phyloP scores from a whole-genome alignment of 306 rosid species.

The Vigna hirtella region DNA sequence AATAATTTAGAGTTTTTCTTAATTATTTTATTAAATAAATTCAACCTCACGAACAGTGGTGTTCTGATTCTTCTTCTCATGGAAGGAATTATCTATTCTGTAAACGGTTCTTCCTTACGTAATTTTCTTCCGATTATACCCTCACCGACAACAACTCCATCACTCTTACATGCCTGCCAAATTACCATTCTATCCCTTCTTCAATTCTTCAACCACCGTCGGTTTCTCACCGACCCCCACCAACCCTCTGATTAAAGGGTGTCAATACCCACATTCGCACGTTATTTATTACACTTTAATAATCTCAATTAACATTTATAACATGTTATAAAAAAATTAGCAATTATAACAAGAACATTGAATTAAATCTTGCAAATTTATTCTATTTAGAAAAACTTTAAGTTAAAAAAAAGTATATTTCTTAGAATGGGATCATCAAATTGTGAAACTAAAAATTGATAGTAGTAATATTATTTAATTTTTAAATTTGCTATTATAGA shows the following conservation, averaged over 20 bases:
- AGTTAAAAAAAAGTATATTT: too few relatives aligned
- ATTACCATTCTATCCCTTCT: constrained; percentile 34
- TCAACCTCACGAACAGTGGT: too few relatives aligned
- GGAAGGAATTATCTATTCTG: constrained; percentile 5
- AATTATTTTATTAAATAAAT: too few relatives aligned
- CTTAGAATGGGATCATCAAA: not conserved
- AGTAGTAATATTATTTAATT: not conserved
- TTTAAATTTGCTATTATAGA: too few relatives aligned
- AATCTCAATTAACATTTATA: not conserved
- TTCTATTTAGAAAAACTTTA: not conserved
- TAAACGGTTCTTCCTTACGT: constrained; percentile 31
- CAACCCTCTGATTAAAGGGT: not conserved
- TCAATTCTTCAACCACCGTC: constrained; percentile 19
- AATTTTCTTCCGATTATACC: not conserved
- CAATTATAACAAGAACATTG: not conserved
- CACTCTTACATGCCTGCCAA: not conserved
- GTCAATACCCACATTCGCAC: not conserved
- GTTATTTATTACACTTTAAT: not conserved
- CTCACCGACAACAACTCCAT: constrained; percentile 38
- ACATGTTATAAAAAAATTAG: not conserved
- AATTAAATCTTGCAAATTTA: not conserved
- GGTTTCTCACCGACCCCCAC: constrained; percentile 35
- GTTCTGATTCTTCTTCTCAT: too few relatives aligned
- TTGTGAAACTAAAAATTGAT: not conserved
- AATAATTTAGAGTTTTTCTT: too few relatives aligned